phyloP scores from a whole-genome alignment of 306 rosid species.

The Quercus mongolica region DNA sequence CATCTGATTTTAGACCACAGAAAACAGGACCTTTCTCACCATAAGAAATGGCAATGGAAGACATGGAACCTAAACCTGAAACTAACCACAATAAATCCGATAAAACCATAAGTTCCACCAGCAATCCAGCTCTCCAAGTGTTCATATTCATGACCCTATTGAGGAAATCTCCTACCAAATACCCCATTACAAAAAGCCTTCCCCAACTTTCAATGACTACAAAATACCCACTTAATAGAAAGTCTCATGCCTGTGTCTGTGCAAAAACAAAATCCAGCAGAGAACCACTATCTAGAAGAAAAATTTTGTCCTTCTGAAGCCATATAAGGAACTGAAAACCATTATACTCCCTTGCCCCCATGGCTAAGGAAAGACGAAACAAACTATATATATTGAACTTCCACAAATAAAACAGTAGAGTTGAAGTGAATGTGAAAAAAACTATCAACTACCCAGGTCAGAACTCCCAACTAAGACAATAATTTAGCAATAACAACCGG shows the following conservation, averaged over 20 bases:
- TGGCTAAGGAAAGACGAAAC: slow-evolving; percentile 10
- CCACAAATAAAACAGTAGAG: slow-evolving; percentile 1
- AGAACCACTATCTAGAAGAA: slow-evolving; percentile 12
- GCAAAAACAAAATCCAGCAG: slow-evolving; percentile 19
- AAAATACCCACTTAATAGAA: not conserved
- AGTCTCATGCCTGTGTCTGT: not conserved
- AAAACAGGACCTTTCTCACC: slow-evolving; percentile 82
- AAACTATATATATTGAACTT: not conserved
- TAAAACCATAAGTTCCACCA: slow-evolving; percentile 36
- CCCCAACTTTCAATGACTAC: slow-evolving; percentile 2
- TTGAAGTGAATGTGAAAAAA: not conserved
- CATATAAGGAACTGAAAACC: not conserved
- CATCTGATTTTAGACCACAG: slow-evolving; percentile 83
- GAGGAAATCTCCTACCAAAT: slow-evolving; percentile 22
- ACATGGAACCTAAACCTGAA: slow-evolving; percentile 86
- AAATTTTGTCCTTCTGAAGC: not conserved
- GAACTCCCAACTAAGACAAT: slow-evolving; percentile 2
- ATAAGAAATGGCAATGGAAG: slow-evolving; percentile 79
- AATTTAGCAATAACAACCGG: not conserved
- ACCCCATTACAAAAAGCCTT: slow-evolving; percentile 35
- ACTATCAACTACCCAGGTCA: slow-evolving; percentile 11
- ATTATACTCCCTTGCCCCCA: slow-evolving; percentile 15
- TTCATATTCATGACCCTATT: slow-evolving; percentile 34
- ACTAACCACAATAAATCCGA: slow-evolving; percentile 43
- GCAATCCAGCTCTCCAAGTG: slow-evolving; percentile 30